Evolutionary conservation across 805 yeast species (phyloP).

Genomic region (Saccharomycopsis olivae): DNA sequence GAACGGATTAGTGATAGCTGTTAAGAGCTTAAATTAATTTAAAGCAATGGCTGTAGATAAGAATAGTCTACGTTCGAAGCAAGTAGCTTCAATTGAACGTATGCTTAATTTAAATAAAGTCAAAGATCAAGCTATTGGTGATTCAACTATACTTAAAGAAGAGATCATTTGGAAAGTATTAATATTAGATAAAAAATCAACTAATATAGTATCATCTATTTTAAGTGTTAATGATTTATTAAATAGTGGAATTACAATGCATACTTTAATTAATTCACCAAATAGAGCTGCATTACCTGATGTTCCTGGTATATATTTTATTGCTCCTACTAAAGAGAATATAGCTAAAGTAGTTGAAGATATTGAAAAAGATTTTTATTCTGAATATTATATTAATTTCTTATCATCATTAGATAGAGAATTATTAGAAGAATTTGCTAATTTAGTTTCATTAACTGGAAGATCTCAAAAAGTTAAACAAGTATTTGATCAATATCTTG

Average conservation of each 20-base stretch:
- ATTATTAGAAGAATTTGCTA: constrained; percentile 80
- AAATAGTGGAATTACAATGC: constrained; percentile 87
- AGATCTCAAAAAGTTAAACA: constrained; percentile 68
- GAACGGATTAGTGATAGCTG: no score
- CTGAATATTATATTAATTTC: constrained; percentile 74
- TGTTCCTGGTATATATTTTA: constrained; percentile 89
- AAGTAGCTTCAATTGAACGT: constrained; percentile 46
- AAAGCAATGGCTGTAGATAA: not conserved
- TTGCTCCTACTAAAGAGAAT: constrained; percentile 77
- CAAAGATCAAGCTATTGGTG: constrained; percentile 31
- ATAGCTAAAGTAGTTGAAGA: constrained; percentile 61
- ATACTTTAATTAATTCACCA: constrained; percentile 52
- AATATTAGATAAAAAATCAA: constrained; percentile 69
- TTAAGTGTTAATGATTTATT: constrained; percentile 84
- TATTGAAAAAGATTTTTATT: constrained; percentile 63
- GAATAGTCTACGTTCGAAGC: constrained; percentile 9
- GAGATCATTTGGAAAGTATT: constrained; percentile 87
- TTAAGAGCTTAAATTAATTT: no score
- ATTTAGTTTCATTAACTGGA: constrained; percentile 62
- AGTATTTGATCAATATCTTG: constrained; percentile 88
- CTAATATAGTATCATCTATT: constrained; percentile 84
- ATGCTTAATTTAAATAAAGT: constrained; percentile 72
- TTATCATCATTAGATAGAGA: constrained; percentile 70
- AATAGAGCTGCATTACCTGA: constrained; percentile 81
- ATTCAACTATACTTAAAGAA: constrained; percentile 44